Base-by-base conservation (phyloP, 1,284 basidiomycete species). In the Heterobasidion occidentale region DNA sequence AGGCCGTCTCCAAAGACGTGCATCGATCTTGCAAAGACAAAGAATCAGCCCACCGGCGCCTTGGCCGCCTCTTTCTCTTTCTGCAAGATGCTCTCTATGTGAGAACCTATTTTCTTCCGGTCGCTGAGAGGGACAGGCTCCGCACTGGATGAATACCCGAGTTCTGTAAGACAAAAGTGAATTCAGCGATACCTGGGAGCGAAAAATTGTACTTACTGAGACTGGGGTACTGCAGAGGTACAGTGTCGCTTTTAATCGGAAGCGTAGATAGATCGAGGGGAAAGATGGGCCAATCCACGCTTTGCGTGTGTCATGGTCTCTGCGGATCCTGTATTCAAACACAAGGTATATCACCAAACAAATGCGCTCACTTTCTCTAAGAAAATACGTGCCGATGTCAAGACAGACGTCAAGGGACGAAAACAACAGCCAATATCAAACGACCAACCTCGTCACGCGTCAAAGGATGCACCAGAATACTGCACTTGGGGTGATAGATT, bases 241-340 rank as follows among this genome's bases (percentile, higher is more conserved):
- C 62, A 2, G 78, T 69, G 0, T 79, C 76, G 46, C 67, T 74
- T 51, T 68, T 65, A 19, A 81, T 56, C 0, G 83, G 80, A 15
- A 90, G 75, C 7, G 62, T 70, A 8, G 76, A 74, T 3, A 88
- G 74, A 63, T 90, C 82, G 11, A 90, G 72, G 6, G 84, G 68
- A 76, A 84, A 1, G 86, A 68, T 20, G 82, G 78, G 0, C 88
- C 87, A 33, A 90, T 78, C 88, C 87, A 90, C 2, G 87, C 82
- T 33, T 73, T 76, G 14, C 87, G 81, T 17, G 71, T 60, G 64
- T 86, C 80, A 59, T 90, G 87, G 64, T 90, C 88, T 59, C 77
- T 79, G 56, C 20, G 35, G 33, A 56, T 53, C 14, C 35, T 36
- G 9, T 51, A 36, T 27, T 15, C 36, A 5, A 11, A 15, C 17